phyloP scores from a whole-genome alignment of 257 asterid genomes.

The Penstemon davidsonii region DNA sequence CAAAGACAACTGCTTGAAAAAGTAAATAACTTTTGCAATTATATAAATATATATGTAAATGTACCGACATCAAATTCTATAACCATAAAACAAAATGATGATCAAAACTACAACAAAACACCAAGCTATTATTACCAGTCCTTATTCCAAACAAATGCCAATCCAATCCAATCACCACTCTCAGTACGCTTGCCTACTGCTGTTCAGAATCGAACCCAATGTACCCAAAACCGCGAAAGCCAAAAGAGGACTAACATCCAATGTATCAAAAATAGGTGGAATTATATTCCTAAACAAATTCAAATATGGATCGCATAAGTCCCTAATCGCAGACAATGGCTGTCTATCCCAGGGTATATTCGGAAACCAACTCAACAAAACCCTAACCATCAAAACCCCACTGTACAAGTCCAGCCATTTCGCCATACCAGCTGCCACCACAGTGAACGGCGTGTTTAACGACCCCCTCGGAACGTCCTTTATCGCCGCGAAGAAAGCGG shows the following conservation, averaged over 20 bases:
- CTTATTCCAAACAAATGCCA: slow-evolving; percentile 18
- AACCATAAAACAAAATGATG: no score
- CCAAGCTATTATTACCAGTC: neutral
- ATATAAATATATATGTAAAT: neutral
- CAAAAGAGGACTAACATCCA: slow-evolving; percentile 85
- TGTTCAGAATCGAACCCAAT: slow-evolving; percentile 64
- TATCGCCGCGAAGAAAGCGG: slow-evolving; percentile 83
- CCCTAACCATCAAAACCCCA: slow-evolving; percentile 85
- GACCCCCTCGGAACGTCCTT: slow-evolving; percentile 42
- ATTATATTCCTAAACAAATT: slow-evolving; percentile 81
- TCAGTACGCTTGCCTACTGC: slow-evolving; percentile 46
- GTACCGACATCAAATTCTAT: neutral
- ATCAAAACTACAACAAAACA: slow-evolving; percentile 27
- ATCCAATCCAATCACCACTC: slow-evolving; percentile 15
- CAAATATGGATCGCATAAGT: slow-evolving; percentile 94
- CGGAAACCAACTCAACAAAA: slow-evolving; percentile 92
- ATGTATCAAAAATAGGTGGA: slow-evolving; percentile 73
- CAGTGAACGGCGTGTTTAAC: slow-evolving; percentile 80
- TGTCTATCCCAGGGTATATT: slow-evolving; percentile 95
- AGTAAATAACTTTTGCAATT: neutral
- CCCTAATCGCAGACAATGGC: slow-evolving; percentile 88
- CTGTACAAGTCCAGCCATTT: slow-evolving; percentile 89
- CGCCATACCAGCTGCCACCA: slow-evolving; percentile 90
- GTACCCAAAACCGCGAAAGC: slow-evolving; percentile 87
- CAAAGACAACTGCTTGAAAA: neutral